phyloP scores from a whole-genome alignment of 2,329 filamentous ascomycete genomes.

The Cryphonectria radicalis region DNA sequence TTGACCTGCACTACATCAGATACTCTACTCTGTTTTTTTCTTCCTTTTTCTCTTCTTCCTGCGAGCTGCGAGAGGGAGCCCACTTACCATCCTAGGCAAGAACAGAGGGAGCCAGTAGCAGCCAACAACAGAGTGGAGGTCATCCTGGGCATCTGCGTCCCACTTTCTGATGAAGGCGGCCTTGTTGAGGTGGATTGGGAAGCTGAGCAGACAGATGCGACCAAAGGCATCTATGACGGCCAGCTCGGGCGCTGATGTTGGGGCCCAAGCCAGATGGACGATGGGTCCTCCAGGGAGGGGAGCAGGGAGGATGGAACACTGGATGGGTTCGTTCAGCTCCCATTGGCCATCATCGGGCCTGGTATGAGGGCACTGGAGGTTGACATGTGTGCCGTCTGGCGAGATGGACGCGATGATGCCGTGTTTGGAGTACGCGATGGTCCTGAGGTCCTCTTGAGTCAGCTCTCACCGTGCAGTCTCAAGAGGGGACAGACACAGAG shows the following conservation, averaged over 20 bases:
- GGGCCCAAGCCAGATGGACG: constrained; percentile 82
- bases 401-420: constrained; percentile 85
- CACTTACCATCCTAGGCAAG: constrained; percentile 29
- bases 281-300: constrained; percentile 68
- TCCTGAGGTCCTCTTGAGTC: constrained; percentile 51
- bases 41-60: too few relatives aligned
- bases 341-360: constrained; percentile 72
- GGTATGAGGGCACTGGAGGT: constrained; percentile 74
- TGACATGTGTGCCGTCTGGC: constrained; percentile 69
- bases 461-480: constrained; percentile 27
- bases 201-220: constrained; percentile 73
- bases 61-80: neutral
- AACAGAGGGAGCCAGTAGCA: constrained; percentile 80
- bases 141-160: constrained; percentile 71
- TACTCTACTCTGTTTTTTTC: neutral
- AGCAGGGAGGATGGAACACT: constrained; percentile 63
- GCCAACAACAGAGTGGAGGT: constrained; percentile 78
- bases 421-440: constrained; percentile 84
- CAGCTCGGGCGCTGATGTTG: constrained; percentile 73
- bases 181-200: constrained; percentile 74
- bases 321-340: constrained; percentile 74
- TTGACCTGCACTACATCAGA: constrained; percentile 44
- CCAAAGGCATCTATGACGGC: constrained; percentile 82
- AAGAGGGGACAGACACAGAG: neutral
- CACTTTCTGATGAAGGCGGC: constrained; percentile 64